A percentile compares a stretch with the other conserved stretches of the same genome.
These are phyloP conservation scores for Telfairia occidentalis DNA, from an alignment of 331 rosid species.

Conservation along the genomic window DNA sequence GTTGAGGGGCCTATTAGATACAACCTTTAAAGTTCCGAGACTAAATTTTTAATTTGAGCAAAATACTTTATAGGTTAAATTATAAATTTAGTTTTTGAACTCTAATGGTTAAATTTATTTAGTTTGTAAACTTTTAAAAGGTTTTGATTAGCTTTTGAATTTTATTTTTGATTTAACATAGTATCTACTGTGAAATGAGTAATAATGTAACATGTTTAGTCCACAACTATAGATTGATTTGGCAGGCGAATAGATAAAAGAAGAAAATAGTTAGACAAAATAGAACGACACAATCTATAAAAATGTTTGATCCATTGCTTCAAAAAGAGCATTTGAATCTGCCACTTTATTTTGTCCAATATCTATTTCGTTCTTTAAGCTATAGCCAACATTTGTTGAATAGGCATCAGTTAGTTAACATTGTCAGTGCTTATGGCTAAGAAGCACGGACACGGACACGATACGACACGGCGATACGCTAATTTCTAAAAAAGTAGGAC, in stretches of 20 bases:
- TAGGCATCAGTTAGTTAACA: not conserved
- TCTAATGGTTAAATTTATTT: not conserved
- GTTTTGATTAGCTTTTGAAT: not conserved
- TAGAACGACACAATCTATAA: not conserved
- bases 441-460: too few relatives aligned
- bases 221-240: not conserved
- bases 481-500: too few relatives aligned
- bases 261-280: not conserved
- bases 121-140: not conserved
- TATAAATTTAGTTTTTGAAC: not conserved
- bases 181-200: not conserved
- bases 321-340: not conserved
- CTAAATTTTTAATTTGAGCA: too few relatives aligned
- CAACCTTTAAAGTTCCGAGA: too few relatives aligned
- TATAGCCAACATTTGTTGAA: not conserved
- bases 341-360: not conserved
- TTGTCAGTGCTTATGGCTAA: too few relatives aligned
- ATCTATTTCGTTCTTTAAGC: not conserved
- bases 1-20: too few relatives aligned
- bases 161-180: not conserved
- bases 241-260: not conserved
- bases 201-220: not conserved
- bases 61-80: too few relatives aligned
- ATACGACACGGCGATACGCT: too few relatives aligned
- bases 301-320: not conserved